Conservation (phyloP, 805 yeast genomes). For the Ogataea degrootiae region DNA sequence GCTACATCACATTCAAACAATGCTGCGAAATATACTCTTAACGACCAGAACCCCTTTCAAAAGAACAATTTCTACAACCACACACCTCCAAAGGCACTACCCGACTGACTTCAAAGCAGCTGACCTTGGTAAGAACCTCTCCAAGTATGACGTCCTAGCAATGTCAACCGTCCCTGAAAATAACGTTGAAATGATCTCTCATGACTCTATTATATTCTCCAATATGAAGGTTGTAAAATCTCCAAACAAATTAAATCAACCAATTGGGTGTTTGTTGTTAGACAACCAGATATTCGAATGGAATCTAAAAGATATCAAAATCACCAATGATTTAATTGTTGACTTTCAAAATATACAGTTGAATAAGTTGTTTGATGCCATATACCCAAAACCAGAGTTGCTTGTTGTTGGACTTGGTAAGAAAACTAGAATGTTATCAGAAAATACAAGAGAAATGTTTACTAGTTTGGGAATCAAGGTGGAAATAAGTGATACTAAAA, state of each 20-base stretch:
- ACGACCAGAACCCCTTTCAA: too few species aligned
- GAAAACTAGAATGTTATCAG: conserved; percentile 57
- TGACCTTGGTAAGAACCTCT: conserved; percentile 32
- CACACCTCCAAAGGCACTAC: conserved; percentile 11
- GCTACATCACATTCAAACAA: too few species aligned
- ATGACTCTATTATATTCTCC: conserved; percentile 56
- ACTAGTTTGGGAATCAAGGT: conserved; percentile 61
- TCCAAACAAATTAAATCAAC: conserved; percentile 33
- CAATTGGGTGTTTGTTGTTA: conserved; percentile 44
- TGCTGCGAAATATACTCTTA: too few species aligned
- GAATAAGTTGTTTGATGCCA: conserved; percentile 45
- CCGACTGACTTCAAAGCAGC: conserved; percentile 29
- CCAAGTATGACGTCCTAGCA: conserved; percentile 42
- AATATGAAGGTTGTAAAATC: conserved; percentile 45
- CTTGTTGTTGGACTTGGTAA: conserved; percentile 68
- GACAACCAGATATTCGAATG: conserved; percentile 61
- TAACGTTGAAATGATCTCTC: conserved; percentile 45
- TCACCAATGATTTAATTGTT: conserved; percentile 35
- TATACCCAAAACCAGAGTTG: conserved; percentile 76
- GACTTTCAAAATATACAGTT: conserved; percentile 34
- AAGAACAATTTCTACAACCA: conserved; percentile 8
- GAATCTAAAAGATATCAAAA: conserved; percentile 32
- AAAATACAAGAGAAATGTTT: conserved; percentile 45
- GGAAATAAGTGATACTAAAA: conserved; percentile 61
- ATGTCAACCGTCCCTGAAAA: conserved; percentile 41